These are phyloP conservation scores for Colletotrichum lindemuthianum DNA, from an alignment of 2,329 filamentous ascomycete genomes.

Conservation along the genomic window DNA sequence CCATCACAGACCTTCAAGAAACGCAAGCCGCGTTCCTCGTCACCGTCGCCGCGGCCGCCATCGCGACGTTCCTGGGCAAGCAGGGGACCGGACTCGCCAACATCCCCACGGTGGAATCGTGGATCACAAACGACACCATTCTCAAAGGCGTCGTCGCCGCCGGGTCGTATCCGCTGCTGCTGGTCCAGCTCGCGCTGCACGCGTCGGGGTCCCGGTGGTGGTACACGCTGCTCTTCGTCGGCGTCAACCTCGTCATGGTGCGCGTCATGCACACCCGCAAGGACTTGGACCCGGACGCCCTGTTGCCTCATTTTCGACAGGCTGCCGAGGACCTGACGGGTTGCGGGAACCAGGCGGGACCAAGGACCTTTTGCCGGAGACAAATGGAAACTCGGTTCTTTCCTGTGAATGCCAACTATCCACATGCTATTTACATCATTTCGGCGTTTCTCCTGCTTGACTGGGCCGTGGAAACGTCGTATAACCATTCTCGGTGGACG, in stretches of 20 bases:
- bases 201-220: background rate
- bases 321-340: background rate
- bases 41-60: background rate
- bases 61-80: background rate
- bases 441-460: background rate
- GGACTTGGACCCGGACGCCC: background rate
- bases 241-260: background rate
- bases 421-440: background rate
- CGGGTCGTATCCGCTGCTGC: slow-evolving; percentile 1
- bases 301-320: background rate
- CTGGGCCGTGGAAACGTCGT: background rate
- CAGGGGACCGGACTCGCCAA: background rate
- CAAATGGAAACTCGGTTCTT: background rate
- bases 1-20: background rate
- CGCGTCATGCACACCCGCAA: background rate
- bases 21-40: background rate
- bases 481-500: background rate
- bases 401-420: background rate
- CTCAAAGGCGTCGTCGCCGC: background rate
- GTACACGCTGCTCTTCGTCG: background rate
- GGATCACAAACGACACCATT: slow-evolving; percentile 1
- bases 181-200: background rate
- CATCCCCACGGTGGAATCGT: background rate
- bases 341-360: background rate
- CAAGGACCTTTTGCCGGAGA: background rate